Base-by-base conservation (phyloP, 371 early-diverging fungal species). In the Dentiscutata heterogama region DNA sequence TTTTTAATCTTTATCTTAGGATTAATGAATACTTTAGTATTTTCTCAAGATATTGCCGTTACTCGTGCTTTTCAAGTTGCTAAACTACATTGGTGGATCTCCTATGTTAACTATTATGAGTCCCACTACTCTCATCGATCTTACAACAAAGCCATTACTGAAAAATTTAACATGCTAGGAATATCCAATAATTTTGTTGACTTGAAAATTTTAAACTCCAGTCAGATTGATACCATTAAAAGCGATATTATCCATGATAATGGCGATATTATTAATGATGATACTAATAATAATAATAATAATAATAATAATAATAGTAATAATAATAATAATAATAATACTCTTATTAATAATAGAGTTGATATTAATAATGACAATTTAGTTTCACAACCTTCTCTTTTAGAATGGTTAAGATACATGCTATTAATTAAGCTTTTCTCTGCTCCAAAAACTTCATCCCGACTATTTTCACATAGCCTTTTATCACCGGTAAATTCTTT, bases 31-130 rank as follows among this genome's bases (percentile, higher is more conserved):
- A 1, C 77, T 31, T 27, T 77, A 8, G 77, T 61, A 35, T 77
- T 77, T 31, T 58, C 35, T 16, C 58, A 77, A 42, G 77, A 77
- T 77, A 50, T 77, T 61, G 77, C 77, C 1, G 77, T 77, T 16
- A 27, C 13, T 16, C 29, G 64, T 39, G 64, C 53, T 18, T 42
- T 61, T 25, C 18, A 54, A 8, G 20, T 18, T 18, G 18, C 39
- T 5, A 77, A 50, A 61, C 11, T 63, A 13, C 20, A 60, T 61
- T 35, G 42, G 31, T 77, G 77, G 77, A 14, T 61, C n/a, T 16
- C 31, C n/a, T 77, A 77, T 25, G 64, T 77, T 13, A 56, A 77
- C 10, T 18, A 6, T 54, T 77, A 77, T 63, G 77, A 77, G 39
- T 8, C 6, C 10, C 29, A 11, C 6, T 77, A 77, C 39, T 63